These are phyloP conservation scores for Trichosanthes truncata DNA, from an alignment of 306 rosid species.

Conservation along the genomic window DNA sequence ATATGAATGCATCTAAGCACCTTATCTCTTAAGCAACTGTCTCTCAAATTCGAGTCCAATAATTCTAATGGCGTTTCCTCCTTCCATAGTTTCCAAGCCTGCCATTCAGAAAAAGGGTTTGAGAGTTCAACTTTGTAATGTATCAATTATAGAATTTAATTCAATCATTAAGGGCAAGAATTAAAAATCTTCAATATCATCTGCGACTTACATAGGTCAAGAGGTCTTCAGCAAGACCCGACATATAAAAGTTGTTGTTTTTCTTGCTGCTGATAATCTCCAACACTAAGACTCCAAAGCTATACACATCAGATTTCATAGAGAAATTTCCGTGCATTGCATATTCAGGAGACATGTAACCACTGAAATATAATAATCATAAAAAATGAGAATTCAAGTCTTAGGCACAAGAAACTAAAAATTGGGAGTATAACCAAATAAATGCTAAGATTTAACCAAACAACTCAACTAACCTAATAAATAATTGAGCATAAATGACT, in stretches of 20 bases:
- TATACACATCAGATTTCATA: too few relatives aligned
- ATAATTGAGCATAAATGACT: too few relatives aligned
- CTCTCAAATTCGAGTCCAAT: slow-evolving; percentile 13
- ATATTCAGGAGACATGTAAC: too few relatives aligned
- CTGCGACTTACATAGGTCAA: slow-evolving; percentile 11
- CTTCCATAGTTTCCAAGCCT: slow-evolving; percentile 30
- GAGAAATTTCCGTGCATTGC: too few relatives aligned
- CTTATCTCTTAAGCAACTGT: too few relatives aligned
- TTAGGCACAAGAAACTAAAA: background rate
- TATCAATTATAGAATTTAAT: background rate
- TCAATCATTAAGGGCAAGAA: background rate
- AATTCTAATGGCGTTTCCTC: slow-evolving; percentile 6
- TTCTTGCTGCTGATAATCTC: slow-evolving; percentile 16
- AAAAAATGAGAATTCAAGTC: background rate
- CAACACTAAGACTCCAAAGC: slow-evolving; percentile 16
- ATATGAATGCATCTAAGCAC: too few relatives aligned
- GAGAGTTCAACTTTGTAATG: too few relatives aligned
- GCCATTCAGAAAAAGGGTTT: background rate
- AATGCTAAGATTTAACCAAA: too few relatives aligned
- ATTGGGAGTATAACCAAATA: too few relatives aligned
- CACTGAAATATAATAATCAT: background rate
- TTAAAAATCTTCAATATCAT: background rate
- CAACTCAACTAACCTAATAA: too few relatives aligned
- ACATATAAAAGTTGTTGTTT: background rate
- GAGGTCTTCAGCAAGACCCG: background rate